These are phyloP conservation scores for Rhododendron molle DNA, from an alignment of 148 eudicot species.

Conservation along the genomic window DNA sequence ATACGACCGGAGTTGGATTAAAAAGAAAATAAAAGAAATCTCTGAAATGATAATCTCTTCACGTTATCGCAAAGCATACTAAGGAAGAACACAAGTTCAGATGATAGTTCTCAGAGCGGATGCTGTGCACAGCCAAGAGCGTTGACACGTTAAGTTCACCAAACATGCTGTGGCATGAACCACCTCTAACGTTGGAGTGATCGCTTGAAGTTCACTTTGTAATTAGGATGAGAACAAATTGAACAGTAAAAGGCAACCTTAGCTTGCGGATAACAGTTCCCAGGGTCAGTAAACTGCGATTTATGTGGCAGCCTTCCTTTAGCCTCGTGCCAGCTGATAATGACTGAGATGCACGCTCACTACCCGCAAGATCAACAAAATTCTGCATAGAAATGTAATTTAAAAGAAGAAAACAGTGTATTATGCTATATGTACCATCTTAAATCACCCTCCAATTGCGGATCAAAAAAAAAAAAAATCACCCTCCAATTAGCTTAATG, in stretches of 20 bases:
- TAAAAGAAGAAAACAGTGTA: not conserved
- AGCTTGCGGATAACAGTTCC: constrained; percentile 97
- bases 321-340: constrained; percentile 87
- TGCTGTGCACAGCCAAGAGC: not conserved
- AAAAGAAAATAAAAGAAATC: not conserved
- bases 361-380: constrained; percentile 98
- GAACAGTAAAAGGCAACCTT: constrained; percentile 42
- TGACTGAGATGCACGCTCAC: constrained; percentile 97
- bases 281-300: constrained; percentile 85
- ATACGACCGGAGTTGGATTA: not conserved
- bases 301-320: constrained; percentile 95
- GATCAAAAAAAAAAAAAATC: too few relatives aligned
- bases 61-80: not conserved
- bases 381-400: constrained; percentile 38
- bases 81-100: not conserved
- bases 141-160: not conserved
- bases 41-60: not conserved
- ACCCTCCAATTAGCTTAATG: constrained; percentile 8
- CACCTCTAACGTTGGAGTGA: not conserved
- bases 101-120: not conserved
- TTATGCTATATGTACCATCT: not conserved
- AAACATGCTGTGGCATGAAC: not conserved
- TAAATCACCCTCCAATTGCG: constrained; percentile 11
- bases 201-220: not conserved
- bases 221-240: not conserved